Conservation (phyloP, 176 grass and related monocot species). For the Musa schizocarpa region DNA sequence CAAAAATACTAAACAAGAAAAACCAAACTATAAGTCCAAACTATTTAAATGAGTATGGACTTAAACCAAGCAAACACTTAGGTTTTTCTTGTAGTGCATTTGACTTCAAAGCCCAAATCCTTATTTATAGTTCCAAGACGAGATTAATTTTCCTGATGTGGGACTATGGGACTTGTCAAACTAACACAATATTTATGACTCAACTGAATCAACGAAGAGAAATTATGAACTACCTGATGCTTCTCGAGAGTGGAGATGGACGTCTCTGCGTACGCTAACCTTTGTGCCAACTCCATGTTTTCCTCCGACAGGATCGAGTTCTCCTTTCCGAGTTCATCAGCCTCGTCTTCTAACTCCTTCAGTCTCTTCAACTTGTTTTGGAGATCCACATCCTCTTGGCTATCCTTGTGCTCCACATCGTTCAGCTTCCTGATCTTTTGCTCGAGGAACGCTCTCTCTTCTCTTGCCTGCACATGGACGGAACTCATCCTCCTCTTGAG, state of each 20-base stretch:
- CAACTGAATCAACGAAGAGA: neutral
- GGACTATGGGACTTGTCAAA: too few relatives aligned
- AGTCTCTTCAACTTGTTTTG: constrained; percentile 20
- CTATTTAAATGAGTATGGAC: too few relatives aligned
- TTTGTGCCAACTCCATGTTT: constrained; percentile 44
- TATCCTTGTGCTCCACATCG: constrained; percentile 21
- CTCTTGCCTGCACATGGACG: constrained; percentile 11
- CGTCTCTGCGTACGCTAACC: constrained; percentile 36
- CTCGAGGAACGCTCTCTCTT: neutral
- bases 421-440: constrained; percentile 28
- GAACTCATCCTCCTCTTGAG: constrained; percentile 25
- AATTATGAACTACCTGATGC: constrained; percentile 39
- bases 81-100: too few relatives aligned
- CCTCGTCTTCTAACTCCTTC: constrained; percentile 35
- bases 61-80: too few relatives aligned
- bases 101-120: too few relatives aligned
- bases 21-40: too few relatives aligned
- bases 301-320: constrained; percentile 51
- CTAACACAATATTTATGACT: too few relatives aligned
- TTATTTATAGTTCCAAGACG: too few relatives aligned
- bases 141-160: too few relatives aligned
- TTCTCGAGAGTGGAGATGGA: constrained; percentile 15
- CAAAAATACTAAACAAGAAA: too few relatives aligned
- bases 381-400: constrained; percentile 22
- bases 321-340: constrained; percentile 31